phyloP scores from a whole-genome alignment of 352 stramenopile species.

The Phytophthora vignae region DNA sequence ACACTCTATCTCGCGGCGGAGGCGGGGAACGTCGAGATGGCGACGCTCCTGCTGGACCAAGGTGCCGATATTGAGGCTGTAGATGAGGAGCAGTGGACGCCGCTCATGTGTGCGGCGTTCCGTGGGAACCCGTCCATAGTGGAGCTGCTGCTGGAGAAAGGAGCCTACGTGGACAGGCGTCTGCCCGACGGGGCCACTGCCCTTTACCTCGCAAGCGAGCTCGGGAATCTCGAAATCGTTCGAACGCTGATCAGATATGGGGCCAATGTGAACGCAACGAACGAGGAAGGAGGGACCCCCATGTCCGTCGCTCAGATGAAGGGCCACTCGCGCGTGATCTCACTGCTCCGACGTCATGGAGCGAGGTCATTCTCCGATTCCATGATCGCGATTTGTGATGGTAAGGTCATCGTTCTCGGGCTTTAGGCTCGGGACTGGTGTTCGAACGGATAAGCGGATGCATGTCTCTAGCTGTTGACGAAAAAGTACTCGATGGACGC shows the following conservation, averaged over 20 bases:
- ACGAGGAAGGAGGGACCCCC: no score
- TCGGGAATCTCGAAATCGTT: no score
- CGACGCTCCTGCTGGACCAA: background rate
- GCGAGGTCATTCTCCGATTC: background rate
- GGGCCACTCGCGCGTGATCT: background rate
- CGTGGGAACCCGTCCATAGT: conserved; percentile 10
- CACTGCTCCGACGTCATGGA: background rate
- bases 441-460: no score
- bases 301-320: no score
- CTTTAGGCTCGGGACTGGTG: no score
- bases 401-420: no score
- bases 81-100: background rate
- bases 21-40: conserved; percentile 9
- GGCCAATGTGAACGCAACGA: no score
- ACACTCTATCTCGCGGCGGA: conserved; percentile 10
- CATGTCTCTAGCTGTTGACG: no score
- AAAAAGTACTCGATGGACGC: no score
- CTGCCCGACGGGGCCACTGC: no score
- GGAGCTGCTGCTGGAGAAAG: conserved; percentile 18
- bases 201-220: no score
- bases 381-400: background rate
- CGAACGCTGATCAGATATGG: no score
- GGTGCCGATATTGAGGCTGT: conserved; percentile 1
- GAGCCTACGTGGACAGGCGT: background rate
- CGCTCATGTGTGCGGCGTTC: conserved; percentile 26